Evolutionary conservation across 2,329 filamentous ascomycete species (phyloP).

Genomic region (Lasiodiplodia gonubiensis): DNA sequence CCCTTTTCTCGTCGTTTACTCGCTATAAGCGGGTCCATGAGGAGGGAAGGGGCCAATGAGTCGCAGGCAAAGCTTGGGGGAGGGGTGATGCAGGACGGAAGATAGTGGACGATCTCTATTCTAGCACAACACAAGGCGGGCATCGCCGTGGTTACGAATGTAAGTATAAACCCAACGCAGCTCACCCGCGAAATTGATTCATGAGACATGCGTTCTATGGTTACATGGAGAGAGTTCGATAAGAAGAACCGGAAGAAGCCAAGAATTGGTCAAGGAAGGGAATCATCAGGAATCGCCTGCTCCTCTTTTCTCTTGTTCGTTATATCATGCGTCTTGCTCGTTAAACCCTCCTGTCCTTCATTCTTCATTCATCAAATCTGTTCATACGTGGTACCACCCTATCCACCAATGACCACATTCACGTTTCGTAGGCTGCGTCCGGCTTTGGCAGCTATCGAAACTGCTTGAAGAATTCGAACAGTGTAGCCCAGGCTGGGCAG

Average conservation of each 20-base stretch:
- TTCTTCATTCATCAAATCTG: neutral
- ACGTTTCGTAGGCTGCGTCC: neutral
- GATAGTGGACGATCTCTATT: no score
- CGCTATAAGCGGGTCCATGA: constrained; percentile 41
- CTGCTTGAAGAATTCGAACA: neutral
- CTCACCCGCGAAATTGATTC: neutral
- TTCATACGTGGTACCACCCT: no score
- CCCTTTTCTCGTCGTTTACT: constrained; percentile 45
- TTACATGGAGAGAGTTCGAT: neutral
- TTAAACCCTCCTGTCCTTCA: neutral
- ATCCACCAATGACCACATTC: neutral
- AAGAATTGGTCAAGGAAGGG: neutral
- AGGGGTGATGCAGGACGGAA: neutral
- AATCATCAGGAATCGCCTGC: neutral
- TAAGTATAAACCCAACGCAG: neutral
- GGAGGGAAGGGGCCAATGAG: constrained; percentile 34
- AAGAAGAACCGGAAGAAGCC: neutral
- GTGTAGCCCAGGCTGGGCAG: neutral
- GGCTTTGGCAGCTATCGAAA: neutral
- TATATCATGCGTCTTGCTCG: neutral
- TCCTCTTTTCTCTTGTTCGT: neutral
- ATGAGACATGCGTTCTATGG: neutral
- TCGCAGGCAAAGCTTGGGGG: neutral
- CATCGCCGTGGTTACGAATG: no score
- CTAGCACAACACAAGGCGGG: no score